Conservation (phyloP, 2,329 filamentous ascomycete species). For the Colletotrichum sojae region DNA sequence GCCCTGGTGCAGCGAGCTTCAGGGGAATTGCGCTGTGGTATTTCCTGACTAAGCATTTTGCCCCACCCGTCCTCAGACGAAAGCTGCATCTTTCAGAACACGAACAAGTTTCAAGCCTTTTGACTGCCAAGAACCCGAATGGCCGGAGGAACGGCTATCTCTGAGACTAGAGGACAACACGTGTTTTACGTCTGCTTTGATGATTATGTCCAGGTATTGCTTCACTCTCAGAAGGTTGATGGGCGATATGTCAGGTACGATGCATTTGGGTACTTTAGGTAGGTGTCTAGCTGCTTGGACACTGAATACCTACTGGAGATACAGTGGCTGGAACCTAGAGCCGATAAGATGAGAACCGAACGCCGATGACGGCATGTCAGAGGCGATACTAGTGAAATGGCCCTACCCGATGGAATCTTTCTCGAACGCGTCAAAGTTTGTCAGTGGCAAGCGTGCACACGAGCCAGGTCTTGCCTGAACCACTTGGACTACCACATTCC, state of each 20-base stretch:
- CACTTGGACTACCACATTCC: not conserved
- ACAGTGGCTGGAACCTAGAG: not conserved
- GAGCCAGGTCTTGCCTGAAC: not conserved
- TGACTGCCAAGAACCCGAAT: not conserved
- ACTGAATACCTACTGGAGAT: no score
- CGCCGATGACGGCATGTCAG: slow-evolving; percentile 26
- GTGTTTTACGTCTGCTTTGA: no score
- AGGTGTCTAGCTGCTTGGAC: no score
- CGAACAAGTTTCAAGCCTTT: not conserved
- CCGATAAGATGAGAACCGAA: not conserved
- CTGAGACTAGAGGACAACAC: no score
- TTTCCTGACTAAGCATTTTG: slow-evolving; percentile 2
- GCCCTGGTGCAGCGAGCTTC: not conserved
- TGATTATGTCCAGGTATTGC: no score
- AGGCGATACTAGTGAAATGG: not conserved
- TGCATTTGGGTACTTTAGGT: no score
- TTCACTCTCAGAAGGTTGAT: no score
- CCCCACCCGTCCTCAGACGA: not conserved
- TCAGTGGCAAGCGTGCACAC: not conserved
- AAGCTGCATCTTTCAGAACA: not conserved
- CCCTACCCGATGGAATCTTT: slow-evolving; percentile 14
- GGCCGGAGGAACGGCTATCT: no score
- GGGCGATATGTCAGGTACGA: no score
- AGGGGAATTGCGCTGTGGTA: no score
- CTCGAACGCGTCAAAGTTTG: slow-evolving; percentile 21